phyloP scores from a whole-genome alignment of 2,329 filamentous ascomycete species.

The Cercospora sojina region DNA sequence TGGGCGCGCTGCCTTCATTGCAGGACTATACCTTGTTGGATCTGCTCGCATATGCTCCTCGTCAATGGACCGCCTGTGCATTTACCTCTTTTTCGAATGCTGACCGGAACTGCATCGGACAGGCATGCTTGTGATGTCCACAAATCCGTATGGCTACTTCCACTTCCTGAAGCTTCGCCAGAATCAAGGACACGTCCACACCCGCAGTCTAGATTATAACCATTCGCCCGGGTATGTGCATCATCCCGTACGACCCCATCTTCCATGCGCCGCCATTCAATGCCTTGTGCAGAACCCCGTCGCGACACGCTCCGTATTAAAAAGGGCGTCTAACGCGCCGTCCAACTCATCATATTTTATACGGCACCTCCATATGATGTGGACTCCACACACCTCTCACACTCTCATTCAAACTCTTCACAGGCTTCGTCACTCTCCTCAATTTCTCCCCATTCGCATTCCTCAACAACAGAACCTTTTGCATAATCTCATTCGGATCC shows the following conservation, averaged over 20 bases:
- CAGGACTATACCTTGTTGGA: background rate
- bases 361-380: constrained; percentile 56
- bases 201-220: background rate
- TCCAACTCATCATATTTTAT: constrained; percentile 44
- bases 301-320: background rate
- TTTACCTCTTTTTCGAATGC: background rate
- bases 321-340: too few relatives aligned
- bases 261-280: background rate
- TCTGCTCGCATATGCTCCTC: background rate
- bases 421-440: constrained; percentile 58
- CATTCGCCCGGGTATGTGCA: background rate
- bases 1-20: background rate
- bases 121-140: too few relatives aligned
- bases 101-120: too few relatives aligned
- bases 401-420: constrained; percentile 62
- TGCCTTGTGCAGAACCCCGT: background rate
- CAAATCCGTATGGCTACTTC: background rate
- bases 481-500: constrained; percentile 72
- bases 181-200: background rate
- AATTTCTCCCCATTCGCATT: constrained; percentile 75
- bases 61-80: background rate
- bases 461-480: constrained; percentile 73
- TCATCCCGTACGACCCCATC: background rate
- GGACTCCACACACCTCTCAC: constrained; percentile 66
- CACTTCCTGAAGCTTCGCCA: background rate